phyloP scores from a whole-genome alignment of 2,329 filamentous ascomycete species.

The Aschersonia sp. region DNA sequence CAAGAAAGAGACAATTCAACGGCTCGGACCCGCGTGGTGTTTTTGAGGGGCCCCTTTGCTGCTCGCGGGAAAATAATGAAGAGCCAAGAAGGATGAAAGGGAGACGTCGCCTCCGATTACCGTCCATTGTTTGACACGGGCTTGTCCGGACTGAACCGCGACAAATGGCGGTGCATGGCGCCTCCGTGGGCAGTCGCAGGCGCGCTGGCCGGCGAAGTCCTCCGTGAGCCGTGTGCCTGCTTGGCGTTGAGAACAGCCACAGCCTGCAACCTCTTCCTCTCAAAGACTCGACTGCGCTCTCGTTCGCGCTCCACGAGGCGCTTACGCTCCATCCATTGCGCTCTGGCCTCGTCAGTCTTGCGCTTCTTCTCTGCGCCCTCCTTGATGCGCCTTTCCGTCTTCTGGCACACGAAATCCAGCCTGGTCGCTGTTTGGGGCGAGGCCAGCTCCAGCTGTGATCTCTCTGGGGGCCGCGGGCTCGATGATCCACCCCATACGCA shows the following conservation, averaged over 20 bases:
- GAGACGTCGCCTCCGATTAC: no score
- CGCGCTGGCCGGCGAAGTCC: conserved; percentile 15
- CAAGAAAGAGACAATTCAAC: no score
- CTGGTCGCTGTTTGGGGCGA: conserved; percentile 22
- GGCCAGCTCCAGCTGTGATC: conserved; percentile 18
- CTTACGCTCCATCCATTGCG: conserved; percentile 28
- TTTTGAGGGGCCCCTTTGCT: no score
- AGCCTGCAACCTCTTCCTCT: conserved; percentile 30
- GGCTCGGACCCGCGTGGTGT: no score
- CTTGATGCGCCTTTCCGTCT: conserved; percentile 28
- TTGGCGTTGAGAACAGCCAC: conserved; percentile 21
- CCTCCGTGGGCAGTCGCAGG: conserved; percentile 3
- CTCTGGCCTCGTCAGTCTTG: conserved; percentile 26
- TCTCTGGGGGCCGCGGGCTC: conserved; percentile 16
- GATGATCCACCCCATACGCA: conserved; percentile 44
- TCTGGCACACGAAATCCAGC: conserved; percentile 33
- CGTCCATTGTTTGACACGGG: no score
- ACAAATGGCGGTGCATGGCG: no score
- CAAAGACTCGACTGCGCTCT: conserved; percentile 33
- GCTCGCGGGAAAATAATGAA: no score
- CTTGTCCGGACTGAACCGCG: no score
- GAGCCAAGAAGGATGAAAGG: no score
- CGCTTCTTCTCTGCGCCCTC: conserved; percentile 23
- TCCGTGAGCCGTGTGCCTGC: conserved; percentile 11
- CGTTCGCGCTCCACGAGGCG: conserved; percentile 29